A percentile compares a stretch with the other conserved stretches of the same genome.
phyloP scores from a whole-genome alignment of 345 rosid species.

The Microthlaspi erraticum region DNA sequence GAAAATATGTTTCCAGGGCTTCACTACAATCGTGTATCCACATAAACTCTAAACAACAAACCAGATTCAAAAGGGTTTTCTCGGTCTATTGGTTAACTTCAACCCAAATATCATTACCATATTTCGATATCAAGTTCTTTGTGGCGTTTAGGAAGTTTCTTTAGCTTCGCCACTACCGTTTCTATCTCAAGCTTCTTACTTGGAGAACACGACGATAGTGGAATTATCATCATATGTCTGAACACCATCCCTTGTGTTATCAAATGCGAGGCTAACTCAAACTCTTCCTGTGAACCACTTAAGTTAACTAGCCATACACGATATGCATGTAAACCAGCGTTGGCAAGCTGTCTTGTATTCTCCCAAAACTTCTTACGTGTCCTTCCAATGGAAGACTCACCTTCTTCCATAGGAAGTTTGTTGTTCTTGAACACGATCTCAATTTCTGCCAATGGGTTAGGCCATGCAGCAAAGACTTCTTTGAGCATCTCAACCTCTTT shows the following conservation, averaged over 20 bases:
- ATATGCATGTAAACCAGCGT: not conserved
- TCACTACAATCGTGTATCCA: no score
- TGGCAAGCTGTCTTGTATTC: conserved; percentile 12
- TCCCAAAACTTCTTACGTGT: not conserved
- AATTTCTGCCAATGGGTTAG: not conserved
- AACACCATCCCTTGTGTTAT: conserved; percentile 8
- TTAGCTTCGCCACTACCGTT: no score
- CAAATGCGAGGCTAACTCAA: conserved; percentile 15
- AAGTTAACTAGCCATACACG: not conserved
- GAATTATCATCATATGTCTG: not conserved
- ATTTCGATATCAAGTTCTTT: no score
- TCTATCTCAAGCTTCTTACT: not conserved
- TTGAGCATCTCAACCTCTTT: conserved; percentile 18
- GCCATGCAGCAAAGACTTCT: conserved; percentile 4
- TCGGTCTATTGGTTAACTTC: no score
- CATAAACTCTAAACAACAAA: no score
- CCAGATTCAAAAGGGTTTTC: no score
- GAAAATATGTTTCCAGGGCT: no score
- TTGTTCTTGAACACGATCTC: conserved; percentile 4
- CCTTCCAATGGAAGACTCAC: conserved; percentile 8
- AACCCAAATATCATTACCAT: no score
- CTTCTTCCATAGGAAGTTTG: not conserved
- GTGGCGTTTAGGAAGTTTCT: no score
- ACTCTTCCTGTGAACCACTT: conserved; percentile 11
- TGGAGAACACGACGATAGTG: not conserved